Evolutionary conservation across 768 basidiomycete genomes (phyloP).

Genomic region (Hericium erinaceus): DNA sequence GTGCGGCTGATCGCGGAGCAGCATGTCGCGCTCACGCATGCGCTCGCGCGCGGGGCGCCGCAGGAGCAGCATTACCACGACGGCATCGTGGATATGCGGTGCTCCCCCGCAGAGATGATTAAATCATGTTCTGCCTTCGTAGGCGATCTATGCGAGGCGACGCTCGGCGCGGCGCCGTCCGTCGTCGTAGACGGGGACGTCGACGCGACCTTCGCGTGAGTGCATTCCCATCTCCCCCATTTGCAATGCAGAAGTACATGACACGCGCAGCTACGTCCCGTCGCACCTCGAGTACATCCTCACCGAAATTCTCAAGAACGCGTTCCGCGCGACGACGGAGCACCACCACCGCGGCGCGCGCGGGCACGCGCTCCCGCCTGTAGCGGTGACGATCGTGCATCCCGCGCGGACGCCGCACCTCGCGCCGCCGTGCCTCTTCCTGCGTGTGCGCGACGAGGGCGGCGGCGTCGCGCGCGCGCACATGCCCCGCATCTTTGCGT

Average conservation of each 20-base stretch:
- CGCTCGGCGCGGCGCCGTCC: constrained; percentile 61
- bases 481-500: constrained; percentile 78
- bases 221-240: constrained; percentile 8
- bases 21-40: constrained; percentile 76
- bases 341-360: constrained; percentile 38
- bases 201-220: constrained; percentile 73
- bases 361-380: constrained; percentile 41
- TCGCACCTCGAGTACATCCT: constrained; percentile 88
- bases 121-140: constrained; percentile 79
- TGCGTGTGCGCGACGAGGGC: constrained; percentile 79
- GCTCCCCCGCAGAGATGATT: constrained; percentile 63
- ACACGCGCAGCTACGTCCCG: constrained; percentile 59
- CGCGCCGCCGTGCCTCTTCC: constrained; percentile 47
- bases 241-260: neutral
- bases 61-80: constrained; percentile 34
- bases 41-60: constrained; percentile 45
- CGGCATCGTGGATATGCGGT: constrained; percentile 67
- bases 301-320: constrained; percentile 86
- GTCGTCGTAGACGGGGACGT: constrained; percentile 63
- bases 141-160: constrained; percentile 74
- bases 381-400: constrained; percentile 63
- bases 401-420: constrained; percentile 22
- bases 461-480: constrained; percentile 73
- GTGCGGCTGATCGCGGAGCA: constrained; percentile 87
- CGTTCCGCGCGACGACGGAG: constrained; percentile 80